These are phyloP conservation scores for Penicillium sp. DNA, from an alignment of 2,329 filamentous ascomycete species.

Conservation along the genomic window DNA sequence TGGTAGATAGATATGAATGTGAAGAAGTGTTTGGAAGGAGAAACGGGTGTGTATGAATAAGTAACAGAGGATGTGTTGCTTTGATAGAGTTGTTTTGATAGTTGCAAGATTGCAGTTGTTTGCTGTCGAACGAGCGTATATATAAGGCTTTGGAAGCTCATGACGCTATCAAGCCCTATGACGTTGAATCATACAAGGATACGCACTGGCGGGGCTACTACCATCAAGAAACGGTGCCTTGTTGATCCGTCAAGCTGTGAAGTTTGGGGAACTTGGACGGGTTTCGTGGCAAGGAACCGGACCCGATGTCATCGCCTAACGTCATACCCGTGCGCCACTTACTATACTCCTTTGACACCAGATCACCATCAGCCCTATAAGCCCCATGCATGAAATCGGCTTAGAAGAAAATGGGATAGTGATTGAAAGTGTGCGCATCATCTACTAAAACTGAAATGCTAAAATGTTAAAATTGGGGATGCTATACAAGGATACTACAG, in stretches of 20 bases:
- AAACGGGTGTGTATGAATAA: background rate
- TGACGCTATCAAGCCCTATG: constrained; percentile 4
- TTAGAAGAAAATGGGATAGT: background rate
- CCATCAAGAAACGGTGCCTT: constrained; percentile 1
- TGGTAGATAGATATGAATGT: background rate
- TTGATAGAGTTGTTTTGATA: background rate
- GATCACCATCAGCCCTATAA: constrained; percentile 11
- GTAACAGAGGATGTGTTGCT: background rate
- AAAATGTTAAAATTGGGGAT: background rate
- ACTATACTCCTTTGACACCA: background rate
- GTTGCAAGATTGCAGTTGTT: background rate
- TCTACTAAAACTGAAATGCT: background rate
- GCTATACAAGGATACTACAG: background rate
- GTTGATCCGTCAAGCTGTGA: background rate
- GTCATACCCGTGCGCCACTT: constrained; percentile 10
- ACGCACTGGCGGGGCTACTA: background rate
- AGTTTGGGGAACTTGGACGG: constrained; percentile 2
- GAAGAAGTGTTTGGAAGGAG: background rate
- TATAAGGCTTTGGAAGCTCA: background rate
- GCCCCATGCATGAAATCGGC: background rate
- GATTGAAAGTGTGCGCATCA: background rate
- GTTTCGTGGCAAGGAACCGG: constrained; percentile 4
- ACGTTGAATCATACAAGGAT: constrained; percentile 2
- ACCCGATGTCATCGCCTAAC: constrained; percentile 1
- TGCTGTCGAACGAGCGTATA: background rate